Conservation (phyloP, 768 basidiomycete genomes). For the Amanita thiersii region DNA sequence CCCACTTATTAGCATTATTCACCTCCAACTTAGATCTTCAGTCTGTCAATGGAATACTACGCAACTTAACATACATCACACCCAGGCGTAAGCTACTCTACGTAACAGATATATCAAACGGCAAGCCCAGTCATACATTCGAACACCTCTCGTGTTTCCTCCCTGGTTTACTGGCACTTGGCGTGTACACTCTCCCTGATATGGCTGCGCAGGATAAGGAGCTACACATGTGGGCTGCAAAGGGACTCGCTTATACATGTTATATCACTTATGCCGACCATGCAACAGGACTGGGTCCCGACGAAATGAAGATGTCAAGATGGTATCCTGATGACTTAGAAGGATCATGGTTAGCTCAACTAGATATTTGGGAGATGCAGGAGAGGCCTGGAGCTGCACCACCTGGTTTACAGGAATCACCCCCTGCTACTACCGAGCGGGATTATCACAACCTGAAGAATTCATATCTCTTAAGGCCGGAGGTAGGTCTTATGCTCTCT, state of each 20-base stretch:
- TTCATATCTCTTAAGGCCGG: conserved; percentile 38
- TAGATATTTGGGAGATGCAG: conserved; percentile 33
- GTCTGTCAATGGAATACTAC: conserved; percentile 38
- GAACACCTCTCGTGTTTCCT: conserved; percentile 63
- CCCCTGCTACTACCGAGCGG: conserved; percentile 15
- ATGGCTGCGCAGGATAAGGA: conserved; percentile 25
- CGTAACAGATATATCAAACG: conserved; percentile 36
- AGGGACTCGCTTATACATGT: conserved; percentile 54
- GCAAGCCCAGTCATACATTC: conserved; percentile 32
- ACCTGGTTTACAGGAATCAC: conserved; percentile 15
- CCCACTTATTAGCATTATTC: conserved; percentile 11
- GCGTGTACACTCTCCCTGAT: conserved; percentile 29
- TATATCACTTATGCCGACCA: conserved; percentile 59
- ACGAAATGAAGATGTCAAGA: conserved; percentile 32
- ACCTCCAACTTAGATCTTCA: conserved; percentile 36
- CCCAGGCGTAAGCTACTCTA: conserved; percentile 48
- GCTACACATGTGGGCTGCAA: conserved; percentile 53
- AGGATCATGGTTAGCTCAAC: conserved; percentile 28
- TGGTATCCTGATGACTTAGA: conserved; percentile 8
- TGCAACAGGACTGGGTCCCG: conserved; percentile 56
- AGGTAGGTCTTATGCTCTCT: conserved; percentile 25
- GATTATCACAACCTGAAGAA: conserved; percentile 30
- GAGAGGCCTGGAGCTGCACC: conserved; percentile 20
- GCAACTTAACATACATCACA: conserved; percentile 46
- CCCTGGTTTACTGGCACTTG: conserved; percentile 54